A percentile compares a stretch with the other conserved stretches of the same genome.
Conservation (phyloP, 2,329 filamentous ascomycete species). For the Corniculantispora saksenae region DNA sequence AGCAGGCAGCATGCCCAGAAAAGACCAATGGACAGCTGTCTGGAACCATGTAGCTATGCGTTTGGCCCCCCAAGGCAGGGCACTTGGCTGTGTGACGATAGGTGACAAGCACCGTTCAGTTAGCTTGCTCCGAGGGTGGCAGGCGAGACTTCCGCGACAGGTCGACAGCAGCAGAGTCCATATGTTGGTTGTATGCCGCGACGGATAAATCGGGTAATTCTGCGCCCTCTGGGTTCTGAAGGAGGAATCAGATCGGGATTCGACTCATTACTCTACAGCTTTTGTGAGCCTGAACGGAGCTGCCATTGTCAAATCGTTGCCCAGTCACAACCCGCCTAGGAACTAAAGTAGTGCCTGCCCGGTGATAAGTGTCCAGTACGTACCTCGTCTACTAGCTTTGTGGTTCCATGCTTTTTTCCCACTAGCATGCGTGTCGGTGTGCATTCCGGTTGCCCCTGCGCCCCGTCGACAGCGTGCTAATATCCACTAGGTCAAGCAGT, state of each 20-base stretch:
- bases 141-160: too few relatives aligned
- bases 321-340: background rate
- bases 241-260: background rate
- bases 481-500: background rate
- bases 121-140: too few relatives aligned
- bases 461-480: background rate
- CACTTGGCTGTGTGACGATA: background rate
- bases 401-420: background rate
- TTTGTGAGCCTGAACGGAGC: slow-evolving; percentile 15
- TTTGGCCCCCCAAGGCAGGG: slow-evolving; percentile 12
- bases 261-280: background rate
- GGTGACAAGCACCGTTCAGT: background rate
- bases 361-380: background rate
- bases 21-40: background rate
- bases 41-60: background rate
- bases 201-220: background rate
- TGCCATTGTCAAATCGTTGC: background rate
- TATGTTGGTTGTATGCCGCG: background rate
- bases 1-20: background rate
- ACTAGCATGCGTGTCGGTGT: slow-evolving; percentile 8
- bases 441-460: slow-evolving; percentile 9
- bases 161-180: too few relatives aligned
- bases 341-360: slow-evolving; percentile 8
- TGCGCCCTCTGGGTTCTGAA: background rate
- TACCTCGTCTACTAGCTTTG: too few relatives aligned